Conservation (phyloP, 345 rosid species). For the Leavenworthia alabamica region DNA sequence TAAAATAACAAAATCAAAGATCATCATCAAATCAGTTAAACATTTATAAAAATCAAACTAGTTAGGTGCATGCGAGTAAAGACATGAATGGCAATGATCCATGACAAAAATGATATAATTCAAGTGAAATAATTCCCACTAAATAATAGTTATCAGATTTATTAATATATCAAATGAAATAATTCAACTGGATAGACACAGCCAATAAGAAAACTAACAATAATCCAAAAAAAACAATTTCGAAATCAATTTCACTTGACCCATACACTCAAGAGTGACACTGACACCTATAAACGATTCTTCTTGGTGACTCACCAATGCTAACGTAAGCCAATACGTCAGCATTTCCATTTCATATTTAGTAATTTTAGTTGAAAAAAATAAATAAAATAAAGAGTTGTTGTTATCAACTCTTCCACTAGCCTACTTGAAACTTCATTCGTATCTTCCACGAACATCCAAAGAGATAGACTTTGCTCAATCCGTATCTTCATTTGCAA, state of each 20-base stretch:
- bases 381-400: background rate
- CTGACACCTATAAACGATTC: background rate
- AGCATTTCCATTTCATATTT: background rate
- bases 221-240: background rate
- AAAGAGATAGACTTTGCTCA: background rate
- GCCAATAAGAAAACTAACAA: background rate
- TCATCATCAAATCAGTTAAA: too few species aligned
- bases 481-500: too few species aligned
- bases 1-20: too few species aligned
- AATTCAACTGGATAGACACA: background rate
- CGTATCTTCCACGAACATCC: slow-evolving; percentile 18
- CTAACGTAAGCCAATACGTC: slow-evolving; percentile 6
- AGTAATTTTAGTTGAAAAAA: background rate
- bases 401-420: slow-evolving; percentile 20
- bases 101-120: too few species aligned
- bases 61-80: too few species aligned
- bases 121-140: too few species aligned
- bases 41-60: too few species aligned
- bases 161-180: too few species aligned
- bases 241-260: background rate
- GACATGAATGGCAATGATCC: too few species aligned
- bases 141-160: too few species aligned
- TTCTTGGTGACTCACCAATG: slow-evolving; percentile 9
- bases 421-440: background rate
- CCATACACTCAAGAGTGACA: slow-evolving; percentile 6